These are phyloP conservation scores for Afroboletus lepidellus DNA, from an alignment of 1,284 basidiomycete species.

Conservation along the genomic window DNA sequence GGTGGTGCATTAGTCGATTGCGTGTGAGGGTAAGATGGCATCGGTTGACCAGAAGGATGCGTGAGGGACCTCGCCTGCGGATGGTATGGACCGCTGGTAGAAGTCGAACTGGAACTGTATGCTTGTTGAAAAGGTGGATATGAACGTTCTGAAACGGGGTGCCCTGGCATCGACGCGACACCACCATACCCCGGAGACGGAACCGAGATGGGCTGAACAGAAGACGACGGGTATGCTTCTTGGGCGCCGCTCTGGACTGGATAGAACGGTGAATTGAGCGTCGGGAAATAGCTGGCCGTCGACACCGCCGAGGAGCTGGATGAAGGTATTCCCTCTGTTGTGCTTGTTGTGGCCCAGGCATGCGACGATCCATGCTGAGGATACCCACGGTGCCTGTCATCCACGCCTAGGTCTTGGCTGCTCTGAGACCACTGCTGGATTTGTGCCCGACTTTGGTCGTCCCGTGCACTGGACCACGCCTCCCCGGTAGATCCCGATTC, in stretches of 20 bases:
- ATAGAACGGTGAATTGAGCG: conserved; percentile 46
- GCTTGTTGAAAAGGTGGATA: conserved; percentile 29
- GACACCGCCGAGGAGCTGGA: conserved; percentile 23
- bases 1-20: conserved; percentile 20
- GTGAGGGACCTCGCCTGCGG: conserved; percentile 19
- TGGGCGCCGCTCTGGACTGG: conserved; percentile 34
- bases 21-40: conserved; percentile 22
- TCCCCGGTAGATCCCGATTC: conserved; percentile 22
- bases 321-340: conserved; percentile 24
- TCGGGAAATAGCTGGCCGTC: conserved; percentile 33
- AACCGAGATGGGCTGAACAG: conserved; percentile 31
- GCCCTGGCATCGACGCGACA: conserved; percentile 18
- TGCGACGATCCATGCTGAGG: conserved; percentile 27
- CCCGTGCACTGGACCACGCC: conserved; percentile 23
- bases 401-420: conserved; percentile 23
- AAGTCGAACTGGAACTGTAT: conserved; percentile 19
- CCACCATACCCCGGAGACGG: conserved; percentile 31
- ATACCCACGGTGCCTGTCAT: conserved; percentile 34
- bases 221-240: conserved; percentile 22
- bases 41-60: conserved; percentile 17
- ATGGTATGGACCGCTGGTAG: conserved; percentile 25
- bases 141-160: conserved; percentile 24
- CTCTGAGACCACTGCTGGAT: conserved; percentile 29
- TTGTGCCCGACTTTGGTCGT: conserved; percentile 24
- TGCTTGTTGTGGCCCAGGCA: conserved; percentile 22